A percentile compares a stretch with the other conserved stretches of the same genome.
phyloP scores from a whole-genome alignment of 2,329 filamentous ascomycete genomes.

The Fusarium chlamydosporum region DNA sequence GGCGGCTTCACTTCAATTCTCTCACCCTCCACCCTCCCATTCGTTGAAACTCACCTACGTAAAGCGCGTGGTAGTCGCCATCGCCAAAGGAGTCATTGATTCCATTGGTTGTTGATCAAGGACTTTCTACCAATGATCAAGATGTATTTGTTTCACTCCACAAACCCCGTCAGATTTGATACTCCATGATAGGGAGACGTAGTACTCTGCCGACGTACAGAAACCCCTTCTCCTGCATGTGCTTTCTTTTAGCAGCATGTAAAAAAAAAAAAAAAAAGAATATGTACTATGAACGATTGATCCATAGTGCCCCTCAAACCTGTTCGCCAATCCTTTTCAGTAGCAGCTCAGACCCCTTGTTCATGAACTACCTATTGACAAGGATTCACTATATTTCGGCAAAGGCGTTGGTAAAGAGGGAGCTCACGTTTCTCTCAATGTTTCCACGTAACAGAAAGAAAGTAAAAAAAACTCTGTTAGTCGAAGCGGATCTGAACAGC shows the following conservation, averaged over 20 bases:
- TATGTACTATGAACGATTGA: slow-evolving; percentile 35
- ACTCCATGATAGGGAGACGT: slow-evolving; percentile 29
- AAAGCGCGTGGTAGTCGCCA: slow-evolving; percentile 47
- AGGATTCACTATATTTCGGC: slow-evolving; percentile 42
- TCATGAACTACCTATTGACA: slow-evolving; percentile 41
- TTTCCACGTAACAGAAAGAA: slow-evolving; percentile 4
- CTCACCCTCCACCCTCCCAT: slow-evolving; percentile 34
- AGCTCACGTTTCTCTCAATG: slow-evolving; percentile 9
- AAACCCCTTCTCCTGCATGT: slow-evolving; percentile 44
- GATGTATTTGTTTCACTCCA: slow-evolving; percentile 45
- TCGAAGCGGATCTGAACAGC: slow-evolving; percentile 9
- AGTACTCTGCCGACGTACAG: neutral
- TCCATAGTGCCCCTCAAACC: slow-evolving; percentile 40
- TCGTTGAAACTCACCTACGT: slow-evolving; percentile 38
- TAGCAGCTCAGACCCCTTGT: slow-evolving; percentile 18
- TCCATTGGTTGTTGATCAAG: slow-evolving; percentile 40
- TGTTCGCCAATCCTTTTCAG: slow-evolving; percentile 47
- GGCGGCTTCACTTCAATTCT: neutral
- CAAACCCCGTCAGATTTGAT: slow-evolving; percentile 35
- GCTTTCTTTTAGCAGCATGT: slow-evolving; percentile 24
- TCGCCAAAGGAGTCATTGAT: slow-evolving; percentile 23
- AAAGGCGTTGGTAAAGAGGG: slow-evolving; percentile 15
- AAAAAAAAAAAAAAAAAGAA: slow-evolving; percentile 1
- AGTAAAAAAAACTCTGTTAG: slow-evolving; percentile 28
- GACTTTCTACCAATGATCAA: slow-evolving; percentile 48